Base-by-base conservation (phyloP, 2,329 filamentous ascomycete genomes). In the Alternaria sp. region DNA sequence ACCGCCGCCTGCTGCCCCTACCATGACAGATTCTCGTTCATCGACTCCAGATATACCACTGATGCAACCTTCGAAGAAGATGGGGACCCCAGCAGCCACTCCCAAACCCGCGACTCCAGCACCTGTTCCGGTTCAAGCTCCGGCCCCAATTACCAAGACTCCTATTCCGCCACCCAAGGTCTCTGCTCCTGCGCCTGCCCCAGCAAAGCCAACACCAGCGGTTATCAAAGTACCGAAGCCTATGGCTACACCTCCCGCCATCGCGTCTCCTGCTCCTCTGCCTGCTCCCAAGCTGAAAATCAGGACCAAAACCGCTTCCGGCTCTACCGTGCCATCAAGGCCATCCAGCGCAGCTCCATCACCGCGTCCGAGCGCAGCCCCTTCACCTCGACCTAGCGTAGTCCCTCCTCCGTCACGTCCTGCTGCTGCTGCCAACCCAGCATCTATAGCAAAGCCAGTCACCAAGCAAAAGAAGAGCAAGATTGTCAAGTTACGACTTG, bases 251-350 rank as follows among this genome's bases (percentile, higher is more conserved):
- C 58, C 70, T 21, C 64, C 65, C 5, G 56, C 67, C n/a, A 72
- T 71, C n/a, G 56, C 60, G 28, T 70, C 68, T 5, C 68, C 67
- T 4, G 68, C 70, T 6, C 67, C 68, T 26, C 58, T 65, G 7
- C 64, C 68, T 4, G 69, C 63, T 11, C 69, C 69, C 3, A 72
- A 69, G 45, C 67, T 72, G 33, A 73, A 72, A 48, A 69, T 73
- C 55, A 69, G 68, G 49, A 70, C 69, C 26, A 68, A 71, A 41
- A 65, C 60, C 24, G 61, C 63, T 21, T 55, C 55, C 21, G 66
- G 66, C 9, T 45, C 58, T 8, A 59, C 45, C 3, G 52, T 59
- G 2, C 41, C 56, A 10, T 59, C 56, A 26, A 59, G 46, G 24
- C 56, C 56, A 14, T 56, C 61, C 21, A 63, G 58, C 8, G 61